These are phyloP conservation scores for Viola odorata DNA, from an alignment of 345 rosid genomes.

Conservation along the genomic window DNA sequence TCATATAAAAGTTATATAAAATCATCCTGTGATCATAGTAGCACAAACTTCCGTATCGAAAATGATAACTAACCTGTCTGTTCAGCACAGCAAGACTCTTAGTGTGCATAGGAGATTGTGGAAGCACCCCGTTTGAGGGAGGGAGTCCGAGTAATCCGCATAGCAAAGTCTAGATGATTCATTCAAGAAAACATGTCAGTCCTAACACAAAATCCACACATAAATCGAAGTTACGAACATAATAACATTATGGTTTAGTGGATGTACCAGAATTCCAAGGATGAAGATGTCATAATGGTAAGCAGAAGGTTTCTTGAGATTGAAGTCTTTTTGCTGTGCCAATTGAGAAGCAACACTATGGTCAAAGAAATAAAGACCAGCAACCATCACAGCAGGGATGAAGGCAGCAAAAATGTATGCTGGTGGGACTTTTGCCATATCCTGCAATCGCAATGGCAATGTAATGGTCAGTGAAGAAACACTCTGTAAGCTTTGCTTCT, in stretches of 20 bases:
- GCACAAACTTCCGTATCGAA: neutral
- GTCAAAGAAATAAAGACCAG: slow-evolving; percentile 19
- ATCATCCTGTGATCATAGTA: neutral
- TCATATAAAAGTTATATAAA: neutral
- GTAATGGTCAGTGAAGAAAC: neutral
- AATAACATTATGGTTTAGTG: neutral
- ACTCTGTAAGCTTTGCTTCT: neutral
- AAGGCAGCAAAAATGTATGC: slow-evolving; percentile 5
- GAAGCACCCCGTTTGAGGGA: slow-evolving; percentile 41
- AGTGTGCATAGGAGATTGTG: slow-evolving; percentile 44
- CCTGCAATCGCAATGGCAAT: slow-evolving; percentile 2
- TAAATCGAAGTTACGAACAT: neutral
- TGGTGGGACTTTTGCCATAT: slow-evolving; percentile 13
- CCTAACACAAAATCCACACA: neutral
- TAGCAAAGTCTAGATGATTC: slow-evolving; percentile 24
- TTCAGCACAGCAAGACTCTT: slow-evolving; percentile 37
- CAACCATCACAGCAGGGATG: slow-evolving; percentile 13
- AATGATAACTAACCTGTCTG: slow-evolving; percentile 20
- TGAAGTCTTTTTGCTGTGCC: slow-evolving; percentile 19
- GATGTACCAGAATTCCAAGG: slow-evolving; percentile 11
- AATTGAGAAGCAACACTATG: slow-evolving; percentile 19
- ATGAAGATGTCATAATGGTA: slow-evolving; percentile 17
- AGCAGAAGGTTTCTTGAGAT: slow-evolving; percentile 18
- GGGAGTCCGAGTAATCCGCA: slow-evolving; percentile 41
- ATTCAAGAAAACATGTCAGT: neutral